Evolutionary conservation across 1,139 yeast species (phyloP).

Genomic region (Kodamaea sp.): DNA sequence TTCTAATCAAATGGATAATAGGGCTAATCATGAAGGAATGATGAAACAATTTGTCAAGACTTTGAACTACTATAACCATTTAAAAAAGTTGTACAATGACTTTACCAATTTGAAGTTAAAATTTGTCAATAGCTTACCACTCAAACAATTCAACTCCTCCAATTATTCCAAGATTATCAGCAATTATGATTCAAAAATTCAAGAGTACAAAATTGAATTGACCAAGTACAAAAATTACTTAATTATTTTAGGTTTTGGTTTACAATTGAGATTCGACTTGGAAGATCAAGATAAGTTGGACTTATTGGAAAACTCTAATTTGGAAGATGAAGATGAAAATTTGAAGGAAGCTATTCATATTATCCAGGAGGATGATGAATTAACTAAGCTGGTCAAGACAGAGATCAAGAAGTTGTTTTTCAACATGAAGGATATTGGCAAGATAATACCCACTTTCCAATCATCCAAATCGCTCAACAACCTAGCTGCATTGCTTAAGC

Average conservation of each 20-base stretch:
- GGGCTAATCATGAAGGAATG: slow-evolving; percentile 38
- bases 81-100: slow-evolving; percentile 36
- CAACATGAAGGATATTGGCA: slow-evolving; percentile 35
- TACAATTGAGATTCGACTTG: slow-evolving; percentile 44
- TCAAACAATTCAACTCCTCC: slow-evolving; percentile 25
- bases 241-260: slow-evolving; percentile 45
- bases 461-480: slow-evolving; percentile 32
- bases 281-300: slow-evolving; percentile 31
- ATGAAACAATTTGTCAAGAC: slow-evolving; percentile 47
- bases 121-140: slow-evolving; percentile 30
- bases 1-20: slow-evolving; percentile 16
- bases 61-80: slow-evolving; percentile 40
- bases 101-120: slow-evolving; percentile 30
- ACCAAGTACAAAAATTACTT: slow-evolving; percentile 46
- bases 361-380: slow-evolving; percentile 24
- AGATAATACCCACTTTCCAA: slow-evolving; percentile 38
- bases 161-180: slow-evolving; percentile 34
- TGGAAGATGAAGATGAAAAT: slow-evolving; percentile 12
- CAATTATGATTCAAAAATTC: slow-evolving; percentile 40
- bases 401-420: slow-evolving; percentile 38
- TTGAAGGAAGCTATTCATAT: slow-evolving; percentile 11
- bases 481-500: slow-evolving; percentile 22
- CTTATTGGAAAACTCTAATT: slow-evolving; percentile 5
- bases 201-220: slow-evolving; percentile 44
- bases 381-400: slow-evolving; percentile 33